These are phyloP conservation scores for Mycena polygramma DNA, from an alignment of 768 basidiomycete species.

Conservation along the genomic window DNA sequence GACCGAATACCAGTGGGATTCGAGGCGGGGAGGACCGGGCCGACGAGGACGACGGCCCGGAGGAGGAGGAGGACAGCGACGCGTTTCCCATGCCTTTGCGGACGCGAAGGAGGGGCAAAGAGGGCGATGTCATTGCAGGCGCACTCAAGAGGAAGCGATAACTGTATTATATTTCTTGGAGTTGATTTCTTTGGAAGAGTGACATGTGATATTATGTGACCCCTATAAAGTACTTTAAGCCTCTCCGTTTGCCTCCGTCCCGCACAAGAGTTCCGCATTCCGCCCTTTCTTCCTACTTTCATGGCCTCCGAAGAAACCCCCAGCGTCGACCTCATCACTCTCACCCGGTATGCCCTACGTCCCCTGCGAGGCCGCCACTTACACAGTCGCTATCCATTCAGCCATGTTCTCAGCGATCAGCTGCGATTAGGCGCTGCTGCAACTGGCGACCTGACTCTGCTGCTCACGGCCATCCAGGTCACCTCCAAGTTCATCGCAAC, in stretches of 20 bases:
- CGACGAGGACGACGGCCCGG: constrained; percentile 55
- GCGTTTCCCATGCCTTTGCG: constrained; percentile 81
- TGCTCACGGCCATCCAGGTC: constrained; percentile 95
- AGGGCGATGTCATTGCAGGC: constrained; percentile 61
- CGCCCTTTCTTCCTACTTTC: constrained; percentile 22
- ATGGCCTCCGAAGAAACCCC: constrained; percentile 77
- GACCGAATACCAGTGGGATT: constrained; percentile 52
- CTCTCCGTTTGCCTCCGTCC: neutral
- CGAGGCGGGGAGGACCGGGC: constrained; percentile 63
- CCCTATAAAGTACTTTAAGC: constrained; percentile 1
- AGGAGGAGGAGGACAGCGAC: constrained; percentile 80
- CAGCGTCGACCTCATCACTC: constrained; percentile 90
- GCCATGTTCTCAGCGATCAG: constrained; percentile 92
- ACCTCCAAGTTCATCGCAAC: constrained; percentile 98
- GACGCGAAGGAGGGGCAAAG: constrained; percentile 70
- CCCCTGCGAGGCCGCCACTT: constrained; percentile 3
- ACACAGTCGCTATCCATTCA: constrained; percentile 45
- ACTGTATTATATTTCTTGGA: constrained; percentile 36
- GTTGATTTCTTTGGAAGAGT: constrained; percentile 11
- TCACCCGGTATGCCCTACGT: constrained; percentile 75
- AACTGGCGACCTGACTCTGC: constrained; percentile 93
- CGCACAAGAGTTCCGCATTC: constrained; percentile 3
- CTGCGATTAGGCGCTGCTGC: constrained; percentile 84
- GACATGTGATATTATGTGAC: constrained; percentile 47
- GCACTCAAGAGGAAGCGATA: constrained; percentile 74